Percentiles rank a stretch among this genome's conserved stretches.
phyloP scores from a whole-genome alignment of 2,329 filamentous ascomycete species.

The Alternaria triticina region DNA sequence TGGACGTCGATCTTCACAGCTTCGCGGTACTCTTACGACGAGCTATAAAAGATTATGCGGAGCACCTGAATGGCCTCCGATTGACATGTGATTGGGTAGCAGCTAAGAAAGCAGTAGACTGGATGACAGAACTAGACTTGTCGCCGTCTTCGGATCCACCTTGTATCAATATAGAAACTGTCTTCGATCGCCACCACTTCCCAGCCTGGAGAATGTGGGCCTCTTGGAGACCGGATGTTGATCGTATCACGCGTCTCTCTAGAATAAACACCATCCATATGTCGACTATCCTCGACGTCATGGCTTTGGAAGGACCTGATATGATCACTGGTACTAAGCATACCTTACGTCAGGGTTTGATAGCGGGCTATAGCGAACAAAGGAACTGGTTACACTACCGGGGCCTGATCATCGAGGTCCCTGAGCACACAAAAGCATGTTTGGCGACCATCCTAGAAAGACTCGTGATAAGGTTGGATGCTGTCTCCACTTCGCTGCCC shows the following conservation, averaged over 20 bases:
- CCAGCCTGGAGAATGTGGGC: conserved; percentile 41
- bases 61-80: conserved; percentile 34
- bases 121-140: conserved; percentile 26
- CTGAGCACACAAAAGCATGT: conserved; percentile 22
- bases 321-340: conserved; percentile 22
- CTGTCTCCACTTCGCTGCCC: not conserved
- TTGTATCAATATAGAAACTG: conserved; percentile 18
- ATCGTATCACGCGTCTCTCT: conserved; percentile 20
- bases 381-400: conserved; percentile 23
- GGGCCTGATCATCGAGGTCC: conserved; percentile 30
- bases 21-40: conserved; percentile 28
- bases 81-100: conserved; percentile 30
- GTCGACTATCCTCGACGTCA: conserved; percentile 27
- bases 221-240: conserved; percentile 34
- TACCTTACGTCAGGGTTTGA: conserved; percentile 31
- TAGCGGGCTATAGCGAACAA: conserved; percentile 23
- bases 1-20: conserved; percentile 21
- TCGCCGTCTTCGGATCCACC: conserved; percentile 14
- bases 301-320: conserved; percentile 42
- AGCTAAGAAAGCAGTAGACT: conserved; percentile 27
- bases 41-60: conserved; percentile 28
- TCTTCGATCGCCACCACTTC: conserved; percentile 34
- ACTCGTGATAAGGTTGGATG: conserved; percentile 15
- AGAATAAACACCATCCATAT: conserved; percentile 17
- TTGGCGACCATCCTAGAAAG: conserved; percentile 23